A percentile compares a stretch with the other conserved stretches of the same genome.
phyloP scores from a whole-genome alignment of 768 basidiomycete genomes.

The Lactarius vividus region DNA sequence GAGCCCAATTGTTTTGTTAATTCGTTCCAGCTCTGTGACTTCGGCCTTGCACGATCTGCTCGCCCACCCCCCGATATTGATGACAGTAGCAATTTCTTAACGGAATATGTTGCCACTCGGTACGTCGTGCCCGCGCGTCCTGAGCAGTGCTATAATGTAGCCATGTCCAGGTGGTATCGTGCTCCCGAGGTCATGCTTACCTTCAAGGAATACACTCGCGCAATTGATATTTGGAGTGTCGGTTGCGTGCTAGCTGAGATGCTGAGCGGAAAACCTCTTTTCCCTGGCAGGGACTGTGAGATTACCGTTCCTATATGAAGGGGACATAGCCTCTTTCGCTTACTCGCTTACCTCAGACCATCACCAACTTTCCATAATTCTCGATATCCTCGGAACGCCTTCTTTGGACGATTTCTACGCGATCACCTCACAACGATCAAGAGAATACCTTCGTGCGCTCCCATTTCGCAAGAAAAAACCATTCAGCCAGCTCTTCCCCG shows the following conservation, averaged over 20 bases:
- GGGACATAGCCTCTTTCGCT: conserved; percentile 4
- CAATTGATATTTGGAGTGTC: conserved; percentile 86
- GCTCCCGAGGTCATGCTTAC: conserved; percentile 99
- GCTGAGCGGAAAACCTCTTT: conserved; percentile 87
- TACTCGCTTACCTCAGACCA: conserved; percentile 58
- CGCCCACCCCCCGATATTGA: conserved; percentile 72
- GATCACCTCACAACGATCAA: conserved; percentile 73
- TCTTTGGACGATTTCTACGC: conserved; percentile 94
- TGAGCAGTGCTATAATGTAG: conserved; percentile 18
- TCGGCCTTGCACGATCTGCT: conserved; percentile 81
- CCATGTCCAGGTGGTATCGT: conserved; percentile 76
- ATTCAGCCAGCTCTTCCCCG: conserved; percentile 67
- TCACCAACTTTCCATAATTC: conserved; percentile 88
- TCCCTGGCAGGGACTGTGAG: conserved; percentile 92
- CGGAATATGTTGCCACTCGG: conserved; percentile 95
- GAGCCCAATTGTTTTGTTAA: background rate
- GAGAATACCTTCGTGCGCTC: conserved; percentile 86
- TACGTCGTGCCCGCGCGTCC: conserved; percentile 34
- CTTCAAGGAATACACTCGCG: conserved; percentile 91
- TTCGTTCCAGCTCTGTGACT: conserved; percentile 66
- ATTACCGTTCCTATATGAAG: conserved; percentile 18
- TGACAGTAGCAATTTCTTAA: conserved; percentile 80
- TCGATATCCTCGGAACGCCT: conserved; percentile 90
- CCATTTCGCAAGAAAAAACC: conserved; percentile 81
- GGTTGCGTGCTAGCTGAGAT: conserved; percentile 90